Evolutionary conservation across 306 rosid species (phyloP), one percentile per base, ranked within the genome.

Genomic region (Cyclanthera cordifolia): DNA sequence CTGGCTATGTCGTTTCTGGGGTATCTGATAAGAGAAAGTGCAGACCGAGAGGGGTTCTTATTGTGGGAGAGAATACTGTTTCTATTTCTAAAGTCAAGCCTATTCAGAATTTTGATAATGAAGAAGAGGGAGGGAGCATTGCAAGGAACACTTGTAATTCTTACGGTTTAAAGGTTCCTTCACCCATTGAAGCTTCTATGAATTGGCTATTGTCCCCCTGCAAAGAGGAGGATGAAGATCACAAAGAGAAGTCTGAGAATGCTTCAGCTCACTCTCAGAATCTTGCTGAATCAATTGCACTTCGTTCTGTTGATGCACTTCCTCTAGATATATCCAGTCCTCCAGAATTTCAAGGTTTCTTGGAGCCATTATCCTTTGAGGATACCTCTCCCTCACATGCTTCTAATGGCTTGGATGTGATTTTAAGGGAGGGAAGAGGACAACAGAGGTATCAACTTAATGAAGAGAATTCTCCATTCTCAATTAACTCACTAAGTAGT

Each of bases 11-110:
- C 19, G 83, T 89, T 68, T 92, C 96, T 39, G 95, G 97, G 56
- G 81, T 87, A 66, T 57, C 84, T 64, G 95, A 89, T 76, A 89
- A 81, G 82, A 83, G 97, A 79, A 92, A 92, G 63, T 92, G 97
- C 74, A 88, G 82, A 76, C 88, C 95, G 20, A 85, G 83, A 76
- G 97, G 97, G 37, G 76, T 87, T 77, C 95, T 92, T 52, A 73
- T 79, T 48, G 84, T 85, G 2, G 90, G 82, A 59, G 87, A 80
- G 32, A 82, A 77, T 56, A 59, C 48, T 66, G 61, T 73, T n/a
- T 75, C 67, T 66, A 80, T 77, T 75, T 76, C 55, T 66, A 79
- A 80, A 73, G 74, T 63, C 53, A 48, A 69, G 73, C 70, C 68
- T 66, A 60, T 79, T 56, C 23, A 76, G 34, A 75, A 81, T 75